A percentile compares a stretch with the other conserved stretches of the same genome.
phyloP scores from a whole-genome alignment of 148 eudicot species.

The Bassia scoparia region DNA sequence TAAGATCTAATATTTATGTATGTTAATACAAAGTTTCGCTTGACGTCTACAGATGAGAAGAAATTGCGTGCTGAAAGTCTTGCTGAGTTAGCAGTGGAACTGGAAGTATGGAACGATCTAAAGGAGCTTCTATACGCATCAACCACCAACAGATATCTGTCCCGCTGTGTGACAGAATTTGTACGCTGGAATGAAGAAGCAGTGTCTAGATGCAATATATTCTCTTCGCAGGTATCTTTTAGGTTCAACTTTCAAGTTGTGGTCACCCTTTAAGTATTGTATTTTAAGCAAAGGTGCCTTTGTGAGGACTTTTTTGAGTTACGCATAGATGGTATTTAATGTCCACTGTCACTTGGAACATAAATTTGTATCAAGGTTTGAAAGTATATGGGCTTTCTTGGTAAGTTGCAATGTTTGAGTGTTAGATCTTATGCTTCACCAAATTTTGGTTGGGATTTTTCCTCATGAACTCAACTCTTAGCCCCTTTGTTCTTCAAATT shows the following conservation, averaged over 20 bases:
- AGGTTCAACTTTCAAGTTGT: not conserved
- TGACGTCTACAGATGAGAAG: slow-evolving; percentile 62
- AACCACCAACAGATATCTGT: slow-evolving; percentile 88
- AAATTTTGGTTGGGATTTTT: too few species aligned
- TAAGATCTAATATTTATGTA: not conserved
- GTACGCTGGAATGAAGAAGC: slow-evolving; percentile 99
- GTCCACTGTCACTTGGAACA: not conserved
- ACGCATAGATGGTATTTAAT: not conserved
- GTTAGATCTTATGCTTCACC: not conserved
- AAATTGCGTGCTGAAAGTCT: slow-evolving; percentile 82
- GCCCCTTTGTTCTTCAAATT: too few species aligned
- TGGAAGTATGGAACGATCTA: slow-evolving; percentile 91
- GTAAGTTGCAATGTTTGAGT: not conserved
- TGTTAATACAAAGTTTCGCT: slow-evolving; percentile 9
- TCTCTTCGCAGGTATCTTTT: slow-evolving; percentile 67
- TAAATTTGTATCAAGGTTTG: not conserved
- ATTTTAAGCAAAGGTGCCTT: too few species aligned
- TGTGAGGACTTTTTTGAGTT: not conserved
- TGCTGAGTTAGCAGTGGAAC: slow-evolving; percentile 46
- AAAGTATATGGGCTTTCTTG: not conserved
- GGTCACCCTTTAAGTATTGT: not conserved
- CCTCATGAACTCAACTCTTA: too few species aligned
- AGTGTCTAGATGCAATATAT: slow-evolving; percentile 77
- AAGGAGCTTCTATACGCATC: slow-evolving; percentile 79
- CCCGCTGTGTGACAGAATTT: slow-evolving; percentile 94